A percentile compares a stretch with the other conserved stretches of the same genome.
phyloP scores from a whole-genome alignment of 192 early-diverging fungal species.

The Mortierella alpina region DNA sequence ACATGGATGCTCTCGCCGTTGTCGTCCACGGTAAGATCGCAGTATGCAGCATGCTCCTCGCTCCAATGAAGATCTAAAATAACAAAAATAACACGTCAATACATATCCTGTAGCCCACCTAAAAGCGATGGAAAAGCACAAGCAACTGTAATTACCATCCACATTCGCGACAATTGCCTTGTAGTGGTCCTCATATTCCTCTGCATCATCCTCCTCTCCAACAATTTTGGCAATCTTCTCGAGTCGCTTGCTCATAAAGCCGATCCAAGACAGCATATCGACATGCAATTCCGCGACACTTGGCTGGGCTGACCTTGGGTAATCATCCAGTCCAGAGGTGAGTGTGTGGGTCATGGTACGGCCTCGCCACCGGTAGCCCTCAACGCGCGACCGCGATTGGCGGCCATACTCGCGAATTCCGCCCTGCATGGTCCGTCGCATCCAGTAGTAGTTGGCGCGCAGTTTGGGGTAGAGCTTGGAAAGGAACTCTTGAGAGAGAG shows the following conservation, averaged over 20 bases:
- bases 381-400: conserved; percentile 50
- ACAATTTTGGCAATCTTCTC: conserved; percentile 68
- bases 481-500: conserved; percentile 59
- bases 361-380: conserved; percentile 93
- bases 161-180: conserved; percentile 64
- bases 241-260: conserved; percentile 66
- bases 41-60: conserved; percentile 66
- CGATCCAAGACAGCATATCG: conserved; percentile 85
- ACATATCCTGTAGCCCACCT: conserved; percentile 50
- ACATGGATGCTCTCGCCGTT: conserved; percentile 61
- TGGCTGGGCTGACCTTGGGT: conserved; percentile 83
- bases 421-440: conserved; percentile 82
- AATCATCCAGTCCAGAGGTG: conserved; percentile 95
- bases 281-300: conserved; percentile 81
- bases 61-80: conserved; percentile 78
- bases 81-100: conserved; percentile 54
- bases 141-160: conserved; percentile 53
- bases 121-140: not conserved
- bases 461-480: conserved; percentile 72
- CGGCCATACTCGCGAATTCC: conserved; percentile 63
- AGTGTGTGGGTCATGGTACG: conserved; percentile 85
- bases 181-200: conserved; percentile 65
- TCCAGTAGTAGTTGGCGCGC: conserved; percentile 80
- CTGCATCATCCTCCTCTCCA: conserved; percentile 65
- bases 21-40: conserved; percentile 72